Percentiles rank a stretch among this genome's conserved stretches.
Conservation (phyloP, 73 alveolate genomes). For the Uronychia binucleata region DNA sequence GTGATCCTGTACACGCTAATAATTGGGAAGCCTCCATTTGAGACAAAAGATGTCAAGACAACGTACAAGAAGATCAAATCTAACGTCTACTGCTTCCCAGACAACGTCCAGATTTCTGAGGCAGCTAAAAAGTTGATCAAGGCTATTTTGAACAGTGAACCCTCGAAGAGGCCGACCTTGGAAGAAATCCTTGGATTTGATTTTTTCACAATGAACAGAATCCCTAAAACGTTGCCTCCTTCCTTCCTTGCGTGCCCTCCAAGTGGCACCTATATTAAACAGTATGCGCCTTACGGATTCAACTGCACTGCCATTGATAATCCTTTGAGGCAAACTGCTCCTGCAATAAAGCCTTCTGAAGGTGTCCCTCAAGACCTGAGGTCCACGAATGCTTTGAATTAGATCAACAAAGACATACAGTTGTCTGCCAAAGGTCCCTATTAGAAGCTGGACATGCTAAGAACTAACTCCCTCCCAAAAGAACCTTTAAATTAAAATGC, state of each 20-base stretch:
- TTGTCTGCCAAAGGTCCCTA: background rate
- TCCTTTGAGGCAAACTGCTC: background rate
- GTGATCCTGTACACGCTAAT: constrained; percentile 73
- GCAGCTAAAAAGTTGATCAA: constrained; percentile 83
- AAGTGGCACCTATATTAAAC: constrained; percentile 54
- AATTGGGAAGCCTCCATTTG: constrained; percentile 87
- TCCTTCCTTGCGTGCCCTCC: constrained; percentile 82
- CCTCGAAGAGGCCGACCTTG: constrained; percentile 87
- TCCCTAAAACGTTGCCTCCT: constrained; percentile 67
- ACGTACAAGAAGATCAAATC: constrained; percentile 82
- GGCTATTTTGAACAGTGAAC: constrained; percentile 82
- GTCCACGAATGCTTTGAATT: background rate
- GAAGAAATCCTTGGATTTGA: constrained; percentile 81
- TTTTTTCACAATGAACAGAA: constrained; percentile 60
- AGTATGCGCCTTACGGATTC: constrained; percentile 24
- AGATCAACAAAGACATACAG: background rate
- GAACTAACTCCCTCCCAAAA: background rate
- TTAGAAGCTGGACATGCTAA: background rate
- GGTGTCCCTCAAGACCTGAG: background rate
- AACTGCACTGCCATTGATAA: background rate
- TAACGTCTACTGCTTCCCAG: constrained; percentile 78
- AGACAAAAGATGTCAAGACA: constrained; percentile 76
- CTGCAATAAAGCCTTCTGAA: background rate
- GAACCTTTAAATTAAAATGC: too few species aligned
- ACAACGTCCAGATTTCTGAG: constrained; percentile 77